A percentile compares a stretch with the other conserved stretches of the same genome.
These are phyloP conservation scores for Jamesozyma hellenica DNA, from an alignment of 805 yeast species.

Conservation along the genomic window DNA sequence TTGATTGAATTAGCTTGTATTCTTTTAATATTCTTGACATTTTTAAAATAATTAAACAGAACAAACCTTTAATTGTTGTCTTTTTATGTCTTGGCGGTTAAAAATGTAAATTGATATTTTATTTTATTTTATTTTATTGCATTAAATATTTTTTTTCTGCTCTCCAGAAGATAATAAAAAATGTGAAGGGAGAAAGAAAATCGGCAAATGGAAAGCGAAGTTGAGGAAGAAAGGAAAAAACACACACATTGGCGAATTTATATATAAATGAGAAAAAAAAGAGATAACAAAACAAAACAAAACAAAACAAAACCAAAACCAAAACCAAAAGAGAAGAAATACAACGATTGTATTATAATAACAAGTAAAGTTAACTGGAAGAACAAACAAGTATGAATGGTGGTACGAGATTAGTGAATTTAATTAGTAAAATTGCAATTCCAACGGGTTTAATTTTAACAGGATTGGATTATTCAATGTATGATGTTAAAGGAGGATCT, in stretches of 20 bases:
- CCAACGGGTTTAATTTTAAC: constrained; percentile 63
- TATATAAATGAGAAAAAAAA: background rate
- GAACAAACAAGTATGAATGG: background rate
- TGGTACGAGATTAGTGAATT: constrained; percentile 17
- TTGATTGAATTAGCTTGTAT: constrained; percentile 9
- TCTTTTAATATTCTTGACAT: constrained; percentile 15
- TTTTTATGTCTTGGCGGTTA: no score
- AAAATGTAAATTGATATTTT: no score
- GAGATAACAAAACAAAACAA: background rate
- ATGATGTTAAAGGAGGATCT: constrained; percentile 92
- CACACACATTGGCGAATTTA: background rate
- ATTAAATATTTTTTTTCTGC: no score
- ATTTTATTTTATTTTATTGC: no score
- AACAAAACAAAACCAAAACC: background rate
- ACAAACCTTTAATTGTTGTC: no score
- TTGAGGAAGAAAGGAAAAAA: no score
- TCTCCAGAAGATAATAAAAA: no score
- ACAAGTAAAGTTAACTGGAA: constrained; percentile 1
- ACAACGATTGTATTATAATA: background rate
- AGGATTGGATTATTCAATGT: constrained; percentile 72
- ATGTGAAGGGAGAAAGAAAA: no score
- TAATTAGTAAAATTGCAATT: constrained; percentile 41
- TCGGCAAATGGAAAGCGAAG: no score
- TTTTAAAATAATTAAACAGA: background rate
- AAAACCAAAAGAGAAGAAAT: background rate